Conservation (phyloP, 805 yeast genomes). For the Cyberlindnera subsufficiens region DNA sequence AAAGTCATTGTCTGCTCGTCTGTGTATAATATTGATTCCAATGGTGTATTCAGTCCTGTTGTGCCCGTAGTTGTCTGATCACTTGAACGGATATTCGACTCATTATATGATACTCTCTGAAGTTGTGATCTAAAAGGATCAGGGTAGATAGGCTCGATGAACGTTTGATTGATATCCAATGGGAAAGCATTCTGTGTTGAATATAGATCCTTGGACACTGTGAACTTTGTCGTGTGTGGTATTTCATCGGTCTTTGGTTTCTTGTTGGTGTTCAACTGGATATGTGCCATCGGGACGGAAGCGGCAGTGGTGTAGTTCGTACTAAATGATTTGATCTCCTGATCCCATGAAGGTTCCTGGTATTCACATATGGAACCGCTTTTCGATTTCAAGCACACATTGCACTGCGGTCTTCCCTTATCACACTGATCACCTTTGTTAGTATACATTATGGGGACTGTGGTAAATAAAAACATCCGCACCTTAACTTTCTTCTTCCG, state of each 20-base stretch:
- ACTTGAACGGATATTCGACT: too few species aligned
- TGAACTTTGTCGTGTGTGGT: too few species aligned
- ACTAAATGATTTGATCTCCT: constrained; percentile 26
- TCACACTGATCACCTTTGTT: constrained; percentile 26
- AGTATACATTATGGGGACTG: neutral
- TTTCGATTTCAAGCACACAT: constrained; percentile 44
- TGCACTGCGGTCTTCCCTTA: constrained; percentile 45
- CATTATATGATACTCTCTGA: too few species aligned
- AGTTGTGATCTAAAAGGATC: too few species aligned
- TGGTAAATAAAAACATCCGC: neutral
- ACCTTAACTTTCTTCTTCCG: constrained; percentile 21
- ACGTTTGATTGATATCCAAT: too few species aligned
- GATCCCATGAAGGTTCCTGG: constrained; percentile 52
- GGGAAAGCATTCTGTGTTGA: too few species aligned
- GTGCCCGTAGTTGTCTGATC: too few species aligned
- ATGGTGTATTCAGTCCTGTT: neutral
- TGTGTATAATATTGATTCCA: neutral
- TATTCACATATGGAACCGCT: constrained; percentile 43
- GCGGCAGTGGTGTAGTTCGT: constrained; percentile 19
- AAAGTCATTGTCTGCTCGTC: constrained; percentile 20
- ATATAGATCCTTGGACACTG: too few species aligned
- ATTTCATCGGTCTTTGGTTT: too few species aligned
- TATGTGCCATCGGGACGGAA: constrained; percentile 21
- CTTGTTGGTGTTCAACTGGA: constrained; percentile 4
- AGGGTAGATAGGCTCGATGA: too few species aligned